Conservation (phyloP, 2,329 filamentous ascomycete genomes). For the Anthostomella pinea region DNA sequence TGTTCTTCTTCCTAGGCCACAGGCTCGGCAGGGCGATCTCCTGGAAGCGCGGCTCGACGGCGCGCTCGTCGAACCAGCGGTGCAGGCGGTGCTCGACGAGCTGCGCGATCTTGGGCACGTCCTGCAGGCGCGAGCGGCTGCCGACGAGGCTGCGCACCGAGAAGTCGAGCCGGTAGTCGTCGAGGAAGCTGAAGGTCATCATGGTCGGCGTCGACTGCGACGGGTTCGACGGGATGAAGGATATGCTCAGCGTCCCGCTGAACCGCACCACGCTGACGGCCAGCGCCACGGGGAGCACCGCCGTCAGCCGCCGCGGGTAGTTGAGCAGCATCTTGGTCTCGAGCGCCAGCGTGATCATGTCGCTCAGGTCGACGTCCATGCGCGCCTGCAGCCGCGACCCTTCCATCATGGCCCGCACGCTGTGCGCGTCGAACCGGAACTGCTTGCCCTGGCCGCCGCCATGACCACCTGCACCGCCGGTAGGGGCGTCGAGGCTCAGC, state of each 20-base stretch:
- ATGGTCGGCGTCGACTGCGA: slow-evolving; percentile 74
- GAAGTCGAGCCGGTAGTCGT: slow-evolving; percentile 82
- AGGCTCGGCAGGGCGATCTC: slow-evolving; percentile 79
- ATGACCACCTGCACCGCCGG: slow-evolving; percentile 1
- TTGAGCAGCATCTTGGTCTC: slow-evolving; percentile 94
- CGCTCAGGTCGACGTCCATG: slow-evolving; percentile 95
- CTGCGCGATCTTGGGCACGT: slow-evolving; percentile 86
- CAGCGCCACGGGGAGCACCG: slow-evolving; percentile 86
- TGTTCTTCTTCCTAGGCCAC: slow-evolving; percentile 84
- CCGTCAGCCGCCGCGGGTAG: slow-evolving; percentile 85
- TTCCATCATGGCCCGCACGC: slow-evolving; percentile 46
- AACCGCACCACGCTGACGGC: slow-evolving; percentile 91
- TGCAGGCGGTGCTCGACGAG: slow-evolving; percentile 77
- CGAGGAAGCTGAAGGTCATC: slow-evolving; percentile 90
- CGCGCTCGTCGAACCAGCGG: slow-evolving; percentile 84
- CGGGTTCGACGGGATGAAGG: slow-evolving; percentile 77
- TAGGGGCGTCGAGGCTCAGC: slow-evolving; percentile 45
- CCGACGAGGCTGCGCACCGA: slow-evolving; percentile 77
- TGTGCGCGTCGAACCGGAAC: slow-evolving; percentile 50
- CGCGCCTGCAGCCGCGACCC: slow-evolving; percentile 83
- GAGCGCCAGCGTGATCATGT: slow-evolving; percentile 90
- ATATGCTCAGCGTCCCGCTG: slow-evolving; percentile 89
- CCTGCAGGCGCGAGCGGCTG: slow-evolving; percentile 74
- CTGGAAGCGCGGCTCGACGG: slow-evolving; percentile 82
- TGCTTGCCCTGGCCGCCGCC: slow-evolving; percentile 32